Percentiles rank a stretch among this genome's conserved stretches.
phyloP scores from a whole-genome alignment of 805 yeast species.

The Saccharomycopsis vini region DNA sequence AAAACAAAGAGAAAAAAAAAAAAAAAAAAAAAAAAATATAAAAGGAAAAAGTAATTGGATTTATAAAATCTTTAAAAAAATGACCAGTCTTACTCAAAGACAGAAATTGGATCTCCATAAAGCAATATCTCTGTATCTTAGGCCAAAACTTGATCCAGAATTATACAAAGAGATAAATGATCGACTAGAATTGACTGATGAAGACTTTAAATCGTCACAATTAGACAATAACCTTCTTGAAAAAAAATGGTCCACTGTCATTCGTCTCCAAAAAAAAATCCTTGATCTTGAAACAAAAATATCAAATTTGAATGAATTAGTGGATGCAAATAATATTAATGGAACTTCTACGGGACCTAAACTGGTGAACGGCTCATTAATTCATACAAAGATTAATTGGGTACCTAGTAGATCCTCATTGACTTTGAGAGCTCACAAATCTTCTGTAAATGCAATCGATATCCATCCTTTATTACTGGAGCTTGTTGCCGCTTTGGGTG shows the following conservation, averaged over 20 bases:
- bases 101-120: constrained; percentile 15
- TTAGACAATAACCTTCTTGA: constrained; percentile 37
- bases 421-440: constrained; percentile 45
- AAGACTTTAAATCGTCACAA: neutral
- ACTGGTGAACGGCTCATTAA: constrained; percentile 6
- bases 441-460: constrained; percentile 51
- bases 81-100: constrained; percentile 13
- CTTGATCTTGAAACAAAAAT: constrained; percentile 60
- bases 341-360: constrained; percentile 18
- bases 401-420: constrained; percentile 43
- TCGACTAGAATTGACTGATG: constrained; percentile 2
- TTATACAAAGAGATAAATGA: constrained; percentile 1
- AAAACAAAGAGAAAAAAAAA: no score
- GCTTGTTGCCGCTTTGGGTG: constrained; percentile 56
- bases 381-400: constrained; percentile 39
- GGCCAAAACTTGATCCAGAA: constrained; percentile 5
- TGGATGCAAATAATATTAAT: constrained; percentile 26
- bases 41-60: no score
- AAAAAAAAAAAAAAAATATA: no score
- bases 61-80: no score
- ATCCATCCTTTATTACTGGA: constrained; percentile 71
- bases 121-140: constrained; percentile 13
- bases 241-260: constrained; percentile 82
- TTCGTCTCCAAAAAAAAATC: constrained; percentile 66
- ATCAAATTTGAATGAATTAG: constrained; percentile 37